Percentiles rank a stretch among this genome's conserved stretches.
Evolutionary conservation across 768 basidiomycete genomes (phyloP).

Genomic region (Omphalotus guepiniiformis): DNA sequence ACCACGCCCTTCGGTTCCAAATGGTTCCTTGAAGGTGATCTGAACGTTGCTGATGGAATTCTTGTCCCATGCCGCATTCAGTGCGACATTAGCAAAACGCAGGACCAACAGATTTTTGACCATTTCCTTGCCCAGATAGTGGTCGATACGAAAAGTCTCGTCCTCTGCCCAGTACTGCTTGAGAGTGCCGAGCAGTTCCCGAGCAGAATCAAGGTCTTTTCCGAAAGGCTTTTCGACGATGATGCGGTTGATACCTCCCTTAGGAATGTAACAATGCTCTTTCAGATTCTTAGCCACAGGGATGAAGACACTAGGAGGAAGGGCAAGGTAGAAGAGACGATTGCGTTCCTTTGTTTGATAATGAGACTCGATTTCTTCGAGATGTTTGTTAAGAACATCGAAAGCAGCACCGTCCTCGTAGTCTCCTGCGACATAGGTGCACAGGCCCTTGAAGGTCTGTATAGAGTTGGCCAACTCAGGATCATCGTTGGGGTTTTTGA

Average conservation of each 20-base stretch:
- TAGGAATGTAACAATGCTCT: slow-evolving; percentile 69
- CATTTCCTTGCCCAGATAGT: slow-evolving; percentile 99
- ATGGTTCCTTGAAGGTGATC: slow-evolving; percentile 99
- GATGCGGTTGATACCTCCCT: slow-evolving; percentile 78
- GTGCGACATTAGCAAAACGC: slow-evolving; percentile 90
- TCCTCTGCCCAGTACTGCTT: slow-evolving; percentile 92
- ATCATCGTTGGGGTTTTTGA: slow-evolving; percentile 73
- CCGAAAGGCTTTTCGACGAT: slow-evolving; percentile 99
- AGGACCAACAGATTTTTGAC: slow-evolving; percentile 97
- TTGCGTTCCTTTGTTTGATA: slow-evolving; percentile 64
- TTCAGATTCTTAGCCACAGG: slow-evolving; percentile 82
- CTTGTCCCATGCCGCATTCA: slow-evolving; percentile 91
- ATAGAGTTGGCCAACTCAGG: slow-evolving; percentile 55
- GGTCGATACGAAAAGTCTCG: slow-evolving; percentile 98
- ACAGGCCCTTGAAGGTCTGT: slow-evolving; percentile 78
- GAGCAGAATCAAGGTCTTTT: slow-evolving; percentile 84
- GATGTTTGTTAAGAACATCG: slow-evolving; percentile 66
- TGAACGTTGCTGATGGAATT: slow-evolving; percentile 96
- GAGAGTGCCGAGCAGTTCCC: slow-evolving; percentile 70
- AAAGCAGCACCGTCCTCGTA: slow-evolving; percentile 88
- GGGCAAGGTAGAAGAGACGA: slow-evolving; percentile 94
- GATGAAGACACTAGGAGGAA: slow-evolving; percentile 96
- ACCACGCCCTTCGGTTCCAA: slow-evolving; percentile 99
- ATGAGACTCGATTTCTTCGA: slow-evolving; percentile 71
- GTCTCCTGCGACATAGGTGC: slow-evolving; percentile 79